A percentile compares a stretch with the other conserved stretches of the same genome.
Evolutionary conservation across 1,284 basidiomycete species (phyloP).

Genomic region (Cerrena zonata): DNA sequence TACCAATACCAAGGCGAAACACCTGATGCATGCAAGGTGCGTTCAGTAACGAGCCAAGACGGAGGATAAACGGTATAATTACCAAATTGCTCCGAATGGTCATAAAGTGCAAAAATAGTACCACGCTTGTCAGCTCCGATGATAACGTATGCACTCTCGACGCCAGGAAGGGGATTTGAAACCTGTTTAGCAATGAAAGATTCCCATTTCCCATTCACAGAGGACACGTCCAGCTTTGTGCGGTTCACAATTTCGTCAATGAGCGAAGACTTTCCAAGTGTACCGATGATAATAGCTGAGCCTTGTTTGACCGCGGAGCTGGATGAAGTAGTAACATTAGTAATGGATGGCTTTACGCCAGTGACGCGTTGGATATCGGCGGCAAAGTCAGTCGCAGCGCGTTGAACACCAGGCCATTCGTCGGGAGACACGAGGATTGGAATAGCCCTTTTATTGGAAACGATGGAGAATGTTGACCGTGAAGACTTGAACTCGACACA

Average conservation of each 20-base stretch:
- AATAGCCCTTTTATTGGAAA: conserved; percentile 38
- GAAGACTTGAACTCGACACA: conserved; percentile 27
- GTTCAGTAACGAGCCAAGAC: neutral
- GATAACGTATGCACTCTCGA: conserved; percentile 57
- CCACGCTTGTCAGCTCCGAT: conserved; percentile 62
- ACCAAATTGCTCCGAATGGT: conserved; percentile 69
- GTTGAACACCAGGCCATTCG: conserved; percentile 62
- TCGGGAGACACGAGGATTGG: conserved; percentile 47
- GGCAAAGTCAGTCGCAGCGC: conserved; percentile 55
- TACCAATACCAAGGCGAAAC: conserved; percentile 64
- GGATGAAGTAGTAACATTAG: conserved; percentile 36
- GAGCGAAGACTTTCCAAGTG: conserved; percentile 55
- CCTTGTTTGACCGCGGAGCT: conserved; percentile 17
- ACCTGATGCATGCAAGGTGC: conserved; percentile 29
- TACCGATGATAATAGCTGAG: conserved; percentile 56
- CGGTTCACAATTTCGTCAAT: conserved; percentile 48
- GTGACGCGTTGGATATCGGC: conserved; percentile 58
- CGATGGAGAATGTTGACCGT: conserved; percentile 35
- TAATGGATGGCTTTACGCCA: conserved; percentile 39
- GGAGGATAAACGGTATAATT: conserved; percentile 15
- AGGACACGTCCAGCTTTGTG: conserved; percentile 48
- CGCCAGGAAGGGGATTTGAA: conserved; percentile 48
- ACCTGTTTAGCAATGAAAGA: conserved; percentile 49
- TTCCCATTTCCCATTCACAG: conserved; percentile 60
- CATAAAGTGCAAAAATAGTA: conserved; percentile 64